phyloP scores from a whole-genome alignment of 495 filamentous ascomycete species.

The Aspergillus egyptiacus region DNA sequence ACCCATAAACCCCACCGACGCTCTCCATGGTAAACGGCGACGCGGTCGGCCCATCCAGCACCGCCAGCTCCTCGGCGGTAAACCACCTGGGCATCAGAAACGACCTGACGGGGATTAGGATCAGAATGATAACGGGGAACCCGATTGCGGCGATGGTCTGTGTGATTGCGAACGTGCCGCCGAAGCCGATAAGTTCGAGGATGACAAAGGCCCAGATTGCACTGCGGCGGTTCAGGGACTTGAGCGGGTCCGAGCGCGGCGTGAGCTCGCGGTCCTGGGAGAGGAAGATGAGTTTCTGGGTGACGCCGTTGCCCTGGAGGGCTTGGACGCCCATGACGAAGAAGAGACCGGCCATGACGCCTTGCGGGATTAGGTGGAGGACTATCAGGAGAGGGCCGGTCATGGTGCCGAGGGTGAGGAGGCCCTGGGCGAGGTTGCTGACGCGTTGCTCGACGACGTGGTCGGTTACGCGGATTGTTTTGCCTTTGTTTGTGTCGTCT shows the following conservation, averaged over 20 bases:
- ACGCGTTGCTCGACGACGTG: slow-evolving; percentile 88
- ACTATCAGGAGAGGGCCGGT: slow-evolving; percentile 76
- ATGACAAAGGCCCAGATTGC: slow-evolving; percentile 72
- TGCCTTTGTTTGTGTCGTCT: slow-evolving; percentile 55
- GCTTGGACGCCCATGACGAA: slow-evolving; percentile 90
- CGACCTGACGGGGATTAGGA: slow-evolving; percentile 71
- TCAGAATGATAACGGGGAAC: slow-evolving; percentile 81
- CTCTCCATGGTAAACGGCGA: slow-evolving; percentile 83
- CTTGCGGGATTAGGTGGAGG: slow-evolving; percentile 79
- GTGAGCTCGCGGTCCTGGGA: slow-evolving; percentile 61
- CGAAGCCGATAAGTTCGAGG: slow-evolving; percentile 76
- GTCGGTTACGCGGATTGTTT: slow-evolving; percentile 54
- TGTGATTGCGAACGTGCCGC: slow-evolving; percentile 86
- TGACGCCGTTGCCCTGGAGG: slow-evolving; percentile 78
- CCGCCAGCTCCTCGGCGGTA: slow-evolving; percentile 55
- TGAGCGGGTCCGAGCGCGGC: slow-evolving; percentile 59
- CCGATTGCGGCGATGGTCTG: slow-evolving; percentile 93
- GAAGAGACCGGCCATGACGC: slow-evolving; percentile 83
- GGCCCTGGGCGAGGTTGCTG: slow-evolving; percentile 78
- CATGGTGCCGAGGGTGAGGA: slow-evolving; percentile 84
- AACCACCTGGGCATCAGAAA: slow-evolving; percentile 70
- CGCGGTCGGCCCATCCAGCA: slow-evolving; percentile 75
- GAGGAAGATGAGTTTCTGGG: slow-evolving; percentile 72
- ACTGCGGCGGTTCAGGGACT: slow-evolving; percentile 48
- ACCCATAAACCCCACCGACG: slow-evolving; percentile 63